These are phyloP conservation scores for Pistacia vera DNA, from an alignment of 345 rosid genomes.

Conservation along the genomic window DNA sequence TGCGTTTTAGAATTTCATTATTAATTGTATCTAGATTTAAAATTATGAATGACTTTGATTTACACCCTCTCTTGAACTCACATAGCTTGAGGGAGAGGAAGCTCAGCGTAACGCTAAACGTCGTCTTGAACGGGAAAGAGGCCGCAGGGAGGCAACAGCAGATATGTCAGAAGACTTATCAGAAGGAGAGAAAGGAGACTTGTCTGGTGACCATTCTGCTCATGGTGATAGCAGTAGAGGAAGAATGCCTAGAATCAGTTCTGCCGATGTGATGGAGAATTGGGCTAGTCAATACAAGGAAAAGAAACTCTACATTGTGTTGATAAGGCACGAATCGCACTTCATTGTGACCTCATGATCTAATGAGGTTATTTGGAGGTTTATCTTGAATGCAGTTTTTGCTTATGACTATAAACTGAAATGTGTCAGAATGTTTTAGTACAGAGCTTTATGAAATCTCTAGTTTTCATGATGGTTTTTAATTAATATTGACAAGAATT, in stretches of 20 bases:
- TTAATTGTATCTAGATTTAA: neutral
- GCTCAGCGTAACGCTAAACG: conserved; percentile 59
- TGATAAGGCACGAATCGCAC: conserved; percentile 62
- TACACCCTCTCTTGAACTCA: neutral
- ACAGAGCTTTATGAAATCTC: neutral
- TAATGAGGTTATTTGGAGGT: conserved; percentile 12
- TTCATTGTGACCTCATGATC: conserved; percentile 10
- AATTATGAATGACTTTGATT: neutral
- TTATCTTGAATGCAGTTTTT: conserved; percentile 6
- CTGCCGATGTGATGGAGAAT: conserved; percentile 68
- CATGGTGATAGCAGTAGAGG: conserved; percentile 53
- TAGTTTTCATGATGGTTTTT: conserved; percentile 7
- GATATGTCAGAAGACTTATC: conserved; percentile 82
- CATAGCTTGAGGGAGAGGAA: conserved; percentile 75
- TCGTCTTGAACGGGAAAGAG: conserved; percentile 61
- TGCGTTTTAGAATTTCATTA: neutral
- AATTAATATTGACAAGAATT: conserved; percentile 15
- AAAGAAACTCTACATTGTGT: conserved; percentile 72
- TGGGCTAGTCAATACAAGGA: conserved; percentile 74
- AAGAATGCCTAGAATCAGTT: conserved; percentile 61
- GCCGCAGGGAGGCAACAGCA: conserved; percentile 73
- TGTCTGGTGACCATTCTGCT: conserved; percentile 44
- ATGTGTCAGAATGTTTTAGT: neutral
- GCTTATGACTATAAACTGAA: neutral
- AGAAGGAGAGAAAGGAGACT: conserved; percentile 75